phyloP scores from a whole-genome alignment of 805 yeast species.

The Yamadazyma nakazawae region DNA sequence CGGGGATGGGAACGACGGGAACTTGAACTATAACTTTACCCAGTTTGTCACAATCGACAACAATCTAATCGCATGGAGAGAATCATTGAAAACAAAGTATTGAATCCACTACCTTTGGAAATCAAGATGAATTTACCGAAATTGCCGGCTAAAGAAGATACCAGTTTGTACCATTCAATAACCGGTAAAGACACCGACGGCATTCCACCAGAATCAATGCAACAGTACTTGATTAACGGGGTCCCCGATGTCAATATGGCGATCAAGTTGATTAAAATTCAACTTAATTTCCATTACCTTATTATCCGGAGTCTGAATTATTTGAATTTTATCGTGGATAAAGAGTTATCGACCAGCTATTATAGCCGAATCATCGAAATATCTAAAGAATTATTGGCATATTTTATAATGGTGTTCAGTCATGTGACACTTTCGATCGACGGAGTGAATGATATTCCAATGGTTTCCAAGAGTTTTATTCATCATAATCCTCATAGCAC shows the following conservation, averaged over 20 bases:
- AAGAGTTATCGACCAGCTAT: slow-evolving; percentile 34
- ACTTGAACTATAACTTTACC: slow-evolving; percentile 41
- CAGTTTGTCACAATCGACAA: slow-evolving; percentile 42
- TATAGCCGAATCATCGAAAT: slow-evolving; percentile 35
- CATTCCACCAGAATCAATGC: slow-evolving; percentile 17
- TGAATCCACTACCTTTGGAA: slow-evolving; percentile 26
- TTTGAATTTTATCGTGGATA: slow-evolving; percentile 40
- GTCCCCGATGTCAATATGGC: slow-evolving; percentile 39
- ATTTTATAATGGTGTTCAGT: slow-evolving; percentile 35
- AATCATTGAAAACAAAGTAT: slow-evolving; percentile 29
- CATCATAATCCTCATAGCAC: slow-evolving; percentile 19
- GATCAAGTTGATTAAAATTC: slow-evolving; percentile 38
- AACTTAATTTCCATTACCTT: slow-evolving; percentile 42
- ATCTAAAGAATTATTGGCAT: slow-evolving; percentile 35
- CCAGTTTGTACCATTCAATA: slow-evolving; percentile 31
- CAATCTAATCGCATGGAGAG: slow-evolving; percentile 41
- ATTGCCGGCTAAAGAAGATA: slow-evolving; percentile 8
- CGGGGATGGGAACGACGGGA: slow-evolving; percentile 48
- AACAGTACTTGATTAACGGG: slow-evolving; percentile 28
- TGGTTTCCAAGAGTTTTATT: slow-evolving; percentile 7
- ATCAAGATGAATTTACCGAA: slow-evolving; percentile 29
- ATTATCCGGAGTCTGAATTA: slow-evolving; percentile 42
- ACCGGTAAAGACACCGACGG: slow-evolving; percentile 19
- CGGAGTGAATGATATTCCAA: background rate
- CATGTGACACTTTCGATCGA: slow-evolving; percentile 22